Base-by-base conservation (phyloP, 768 basidiomycete species). In the Cystofilobasidium macerans region DNA sequence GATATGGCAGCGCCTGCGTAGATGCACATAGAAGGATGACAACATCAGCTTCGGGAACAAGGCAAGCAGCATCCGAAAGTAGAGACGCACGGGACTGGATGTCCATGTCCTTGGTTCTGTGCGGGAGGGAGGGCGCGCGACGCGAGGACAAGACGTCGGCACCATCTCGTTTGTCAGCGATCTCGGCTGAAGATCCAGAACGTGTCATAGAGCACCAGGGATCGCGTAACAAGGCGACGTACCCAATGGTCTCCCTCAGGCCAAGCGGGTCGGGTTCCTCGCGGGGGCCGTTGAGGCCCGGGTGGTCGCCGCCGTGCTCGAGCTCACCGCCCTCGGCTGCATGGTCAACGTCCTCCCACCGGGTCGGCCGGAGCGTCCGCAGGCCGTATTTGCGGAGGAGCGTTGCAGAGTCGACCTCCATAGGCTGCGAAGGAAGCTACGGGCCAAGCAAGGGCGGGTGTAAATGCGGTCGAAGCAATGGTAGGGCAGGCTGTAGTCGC, bases 311-410 rank as follows among this genome's bases (percentile, higher is more conserved):
- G 69, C 72, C 38, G 2, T 74, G 72, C 11, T 84, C 85, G 13
- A 87, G 85, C 20, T 88, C 76, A 0, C 87, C 83, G 69, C 88
- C 86, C 71, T 87, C 60, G 38, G 33, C 36, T 66, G 93, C 89
- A 77, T 91, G 84, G 73, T 92, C 87, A 3, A 90, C 81, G 60
- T 89, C 87, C 75, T 94, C 89, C 92, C 92, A 95, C 77, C 84
- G 81, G 70, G 89, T 84, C 40, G 93, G 92, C 43, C 82, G 78
- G 47, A 90, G 78, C 26, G 84, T 84, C 16, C 86, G 85, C 53
- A 98, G 82, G 68, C 85, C 86, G 73, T 98, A 98, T 2, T 88
- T 82, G 77, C 91, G 91, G 65, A 98, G 82, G 47, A 98, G 77
- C 14, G 86, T 77, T 12, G 84, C 87, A 75, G 92, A 89, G 75